phyloP scores from a whole-genome alignment of 2,329 filamentous ascomycete species.

The Stachybotrys chlorohalonatus region DNA sequence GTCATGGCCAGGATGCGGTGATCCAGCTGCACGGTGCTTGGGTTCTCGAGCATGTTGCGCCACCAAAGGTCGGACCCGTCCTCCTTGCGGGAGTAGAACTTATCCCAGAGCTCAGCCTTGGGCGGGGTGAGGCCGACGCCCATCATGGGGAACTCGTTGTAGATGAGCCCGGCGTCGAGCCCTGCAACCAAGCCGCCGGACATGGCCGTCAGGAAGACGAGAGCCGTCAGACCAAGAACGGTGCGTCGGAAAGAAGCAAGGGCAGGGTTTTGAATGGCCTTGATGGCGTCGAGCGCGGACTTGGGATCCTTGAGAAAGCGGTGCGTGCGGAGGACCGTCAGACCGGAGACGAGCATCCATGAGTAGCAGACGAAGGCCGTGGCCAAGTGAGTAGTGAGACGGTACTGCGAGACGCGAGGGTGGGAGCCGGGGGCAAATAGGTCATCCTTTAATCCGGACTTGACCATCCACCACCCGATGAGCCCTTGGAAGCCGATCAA shows the following conservation, averaged over 20 bases:
- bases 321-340: conserved; percentile 72
- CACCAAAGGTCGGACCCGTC: conserved; percentile 84
- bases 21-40: conserved; percentile 88
- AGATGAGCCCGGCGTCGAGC: conserved; percentile 92
- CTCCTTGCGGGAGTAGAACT: conserved; percentile 72
- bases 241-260: conserved; percentile 66
- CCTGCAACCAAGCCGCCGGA: conserved; percentile 91
- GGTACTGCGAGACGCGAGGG: conserved; percentile 90
- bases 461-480: conserved; percentile 99
- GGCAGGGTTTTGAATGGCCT: conserved; percentile 55
- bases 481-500: conserved; percentile 93
- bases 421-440: conserved; percentile 85
- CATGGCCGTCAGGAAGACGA: conserved; percentile 86
- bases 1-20: conserved; percentile 87
- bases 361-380: conserved; percentile 89
- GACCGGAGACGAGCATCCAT: conserved; percentile 86
- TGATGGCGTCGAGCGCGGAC: conserved; percentile 49
- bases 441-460: conserved; percentile 90
- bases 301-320: conserved; percentile 60
- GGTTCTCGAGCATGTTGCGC: conserved; percentile 97
- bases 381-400: conserved; percentile 79
- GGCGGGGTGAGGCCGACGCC: conserved; percentile 76
- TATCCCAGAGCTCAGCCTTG: conserved; percentile 70
- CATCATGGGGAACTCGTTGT: conserved; percentile 98
- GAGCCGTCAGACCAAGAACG: conserved; percentile 57